These are phyloP conservation scores for Rhizoctonia solani DNA, from an alignment of 1,284 basidiomycete genomes.

Conservation along the genomic window DNA sequence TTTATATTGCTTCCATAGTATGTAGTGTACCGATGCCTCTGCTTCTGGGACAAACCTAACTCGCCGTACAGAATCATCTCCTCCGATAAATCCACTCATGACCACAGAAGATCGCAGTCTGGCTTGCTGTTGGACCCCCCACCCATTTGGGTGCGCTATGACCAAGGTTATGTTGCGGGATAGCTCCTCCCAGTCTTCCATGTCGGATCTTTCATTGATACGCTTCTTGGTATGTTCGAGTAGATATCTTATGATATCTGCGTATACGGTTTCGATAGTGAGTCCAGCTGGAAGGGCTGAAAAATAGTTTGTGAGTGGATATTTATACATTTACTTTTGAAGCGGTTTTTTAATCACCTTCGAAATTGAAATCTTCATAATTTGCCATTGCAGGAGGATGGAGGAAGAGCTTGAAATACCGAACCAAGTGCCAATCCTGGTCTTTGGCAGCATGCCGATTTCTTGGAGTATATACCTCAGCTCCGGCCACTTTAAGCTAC, in stretches of 20 bases:
- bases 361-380: not conserved
- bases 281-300: slow-evolving; percentile 27
- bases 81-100: not conserved
- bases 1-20: slow-evolving; percentile 10
- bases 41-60: slow-evolving; percentile 12
- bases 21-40: slow-evolving; percentile 15
- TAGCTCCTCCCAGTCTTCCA: slow-evolving; percentile 26
- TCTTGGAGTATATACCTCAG: not conserved
- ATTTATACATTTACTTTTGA: too few relatives aligned
- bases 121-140: slow-evolving; percentile 10
- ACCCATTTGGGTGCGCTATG: slow-evolving; percentile 36
- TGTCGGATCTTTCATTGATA: slow-evolving; percentile 25
- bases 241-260: slow-evolving; percentile 33
- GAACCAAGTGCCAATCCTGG: slow-evolving; percentile 2
- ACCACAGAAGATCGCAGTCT: not conserved
- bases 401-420: slow-evolving; percentile 13
- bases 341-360: too few relatives aligned
- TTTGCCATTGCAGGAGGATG: slow-evolving; percentile 8
- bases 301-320: too few relatives aligned
- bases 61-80: not conserved
- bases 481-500: slow-evolving; percentile 2
- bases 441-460: not conserved
- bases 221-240: slow-evolving; percentile 30
- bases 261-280: slow-evolving; percentile 11
- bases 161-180: slow-evolving; percentile 4